These are phyloP conservation scores for Rhizophora mangle DNA, from an alignment of 345 rosid species.

Conservation along the genomic window DNA sequence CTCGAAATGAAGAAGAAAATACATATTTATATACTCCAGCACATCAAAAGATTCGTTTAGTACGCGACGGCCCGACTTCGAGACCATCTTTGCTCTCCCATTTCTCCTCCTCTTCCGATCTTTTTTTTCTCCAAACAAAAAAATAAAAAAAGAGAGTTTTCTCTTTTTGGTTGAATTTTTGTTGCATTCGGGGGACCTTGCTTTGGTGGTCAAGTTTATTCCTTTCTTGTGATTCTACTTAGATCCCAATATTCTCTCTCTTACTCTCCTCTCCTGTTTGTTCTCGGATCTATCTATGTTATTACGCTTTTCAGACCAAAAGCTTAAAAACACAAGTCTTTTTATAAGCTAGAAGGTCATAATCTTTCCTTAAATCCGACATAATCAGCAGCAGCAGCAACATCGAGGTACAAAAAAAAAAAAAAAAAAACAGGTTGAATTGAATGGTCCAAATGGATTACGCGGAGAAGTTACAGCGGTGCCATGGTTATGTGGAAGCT, in stretches of 20 bases:
- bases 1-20: neutral
- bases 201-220: conserved; percentile 39
- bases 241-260: conserved; percentile 58
- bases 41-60: conserved; percentile 53
- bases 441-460: conserved; percentile 37
- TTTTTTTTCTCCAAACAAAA: neutral
- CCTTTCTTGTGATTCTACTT: conserved; percentile 57
- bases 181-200: neutral
- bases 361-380: too few species aligned
- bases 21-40: neutral
- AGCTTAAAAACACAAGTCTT: neutral
- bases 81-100: neutral
- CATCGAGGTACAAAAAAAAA: neutral
- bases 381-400: too few species aligned
- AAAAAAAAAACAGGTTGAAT: neutral
- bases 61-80: conserved; percentile 88
- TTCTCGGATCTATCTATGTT: conserved; percentile 50
- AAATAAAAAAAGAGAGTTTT: neutral
- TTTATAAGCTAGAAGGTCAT: neutral
- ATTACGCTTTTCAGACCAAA: neutral
- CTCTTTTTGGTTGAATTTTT: neutral
- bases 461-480: conserved; percentile 47
- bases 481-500: conserved; percentile 61
- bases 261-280: conserved; percentile 2
- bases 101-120: too few species aligned